Base-by-base conservation (phyloP, 257 asterid genomes). In the Solanum dulcamara region DNA sequence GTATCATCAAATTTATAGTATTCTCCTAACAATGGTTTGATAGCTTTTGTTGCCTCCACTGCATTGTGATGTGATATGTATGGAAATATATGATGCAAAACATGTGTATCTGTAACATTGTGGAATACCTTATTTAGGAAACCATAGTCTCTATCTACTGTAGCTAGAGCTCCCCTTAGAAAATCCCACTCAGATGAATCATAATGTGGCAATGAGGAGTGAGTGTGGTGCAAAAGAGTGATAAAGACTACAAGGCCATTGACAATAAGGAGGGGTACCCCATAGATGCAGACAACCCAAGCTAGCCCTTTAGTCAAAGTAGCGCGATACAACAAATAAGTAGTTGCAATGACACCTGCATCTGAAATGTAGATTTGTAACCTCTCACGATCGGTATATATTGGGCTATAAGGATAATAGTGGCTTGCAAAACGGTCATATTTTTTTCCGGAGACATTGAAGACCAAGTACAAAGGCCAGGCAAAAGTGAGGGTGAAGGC, bases 41-140 rank as follows among this genome's bases (percentile, higher is more conserved):
- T 85, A 48, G 93, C 93, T 60, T 88, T 89, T 1, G 95, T 93
- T 24, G 94, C 94, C 89, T 92, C 95, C 94, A 91, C 17, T 33
- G 87, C 87, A 35, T 85, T 80, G 28, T 85, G 77, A 75, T 75
- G 84, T 3, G 87, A 74, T 15, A 85, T 59, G 15, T 55, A 42
- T 3, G 87, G 46, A 7, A 75, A 85, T 71, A 85, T 10, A 24
- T 85, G 87, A 55, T 84, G 86, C 22, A 81, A 30, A 9, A 84
- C 86, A 38, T 84, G 86, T 33, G 83, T 84, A 60, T 84, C 83
- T 0, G 87, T 85, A 50, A 77, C 51, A 51, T 85, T 38, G n/a
- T 85, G 87, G 32, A 85, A 80, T 10, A 85, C 80, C 59, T 75
- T 38, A 35, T 85, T 85, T n/a, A 85, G 33, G 5, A 85, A 26